A percentile compares a stretch with the other conserved stretches of the same genome.
Evolutionary conservation across 176 grass and related monocot species (phyloP).

Genomic region (Eleusine indica): DNA sequence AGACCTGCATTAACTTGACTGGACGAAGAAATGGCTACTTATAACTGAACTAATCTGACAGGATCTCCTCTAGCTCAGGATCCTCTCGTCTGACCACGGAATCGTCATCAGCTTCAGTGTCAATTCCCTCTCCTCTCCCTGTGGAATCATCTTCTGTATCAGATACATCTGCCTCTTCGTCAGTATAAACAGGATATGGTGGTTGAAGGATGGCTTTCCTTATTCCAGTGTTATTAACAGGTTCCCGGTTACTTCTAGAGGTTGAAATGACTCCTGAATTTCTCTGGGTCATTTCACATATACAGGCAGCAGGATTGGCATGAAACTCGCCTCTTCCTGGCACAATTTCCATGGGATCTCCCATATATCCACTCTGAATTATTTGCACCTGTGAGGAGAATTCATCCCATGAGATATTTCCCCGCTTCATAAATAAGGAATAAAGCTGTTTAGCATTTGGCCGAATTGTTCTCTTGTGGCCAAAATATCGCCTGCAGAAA

Average conservation of each 20-base stretch:
- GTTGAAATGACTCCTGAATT: slow-evolving; percentile 22
- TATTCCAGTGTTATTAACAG: not conserved
- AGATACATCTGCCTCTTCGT: slow-evolving; percentile 47
- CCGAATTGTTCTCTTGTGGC: slow-evolving; percentile 84
- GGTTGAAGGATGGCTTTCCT: slow-evolving; percentile 23
- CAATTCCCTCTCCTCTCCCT: slow-evolving; percentile 17
- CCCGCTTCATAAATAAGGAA: slow-evolving; percentile 61
- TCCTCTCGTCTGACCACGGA: slow-evolving; percentile 38
- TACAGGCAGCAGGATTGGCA: slow-evolving; percentile 71
- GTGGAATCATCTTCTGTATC: slow-evolving; percentile 56
- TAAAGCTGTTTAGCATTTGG: slow-evolving; percentile 85
- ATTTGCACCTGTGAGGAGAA: slow-evolving; percentile 62
- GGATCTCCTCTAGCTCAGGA: slow-evolving; percentile 56
- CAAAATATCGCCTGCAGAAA: slow-evolving; percentile 76
- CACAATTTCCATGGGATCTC: slow-evolving; percentile 69
- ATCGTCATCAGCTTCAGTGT: slow-evolving; percentile 41
- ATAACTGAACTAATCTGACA: slow-evolving; percentile 53
- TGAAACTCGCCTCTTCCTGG: slow-evolving; percentile 85
- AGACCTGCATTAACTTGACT: slow-evolving; percentile 36
- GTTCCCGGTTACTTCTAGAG: slow-evolving; percentile 12
- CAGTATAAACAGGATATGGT: slow-evolving; percentile 47
- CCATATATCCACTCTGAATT: slow-evolving; percentile 80
- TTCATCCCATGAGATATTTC: slow-evolving; percentile 76
- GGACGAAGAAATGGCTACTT: not conserved
- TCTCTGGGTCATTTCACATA: slow-evolving; percentile 51